phyloP scores from a whole-genome alignment of 257 asterid species.

The Scutellaria minor region DNA sequence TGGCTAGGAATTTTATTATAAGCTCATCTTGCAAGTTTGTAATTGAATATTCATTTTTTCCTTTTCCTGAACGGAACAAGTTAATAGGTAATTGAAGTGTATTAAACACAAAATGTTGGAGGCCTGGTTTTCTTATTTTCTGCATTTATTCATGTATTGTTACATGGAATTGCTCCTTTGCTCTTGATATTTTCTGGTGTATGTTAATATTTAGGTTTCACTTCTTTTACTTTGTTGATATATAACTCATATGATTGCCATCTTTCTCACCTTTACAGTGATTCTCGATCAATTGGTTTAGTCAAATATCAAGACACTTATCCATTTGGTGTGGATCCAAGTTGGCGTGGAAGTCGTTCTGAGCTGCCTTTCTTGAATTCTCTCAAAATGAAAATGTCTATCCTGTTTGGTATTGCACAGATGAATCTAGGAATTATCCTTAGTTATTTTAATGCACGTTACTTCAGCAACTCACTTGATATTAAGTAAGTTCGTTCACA shows the following conservation, averaged over 20 bases:
- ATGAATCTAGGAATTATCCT: conserved; percentile 88
- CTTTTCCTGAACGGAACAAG: neutral
- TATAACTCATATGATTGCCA: conserved; percentile 30
- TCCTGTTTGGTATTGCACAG: conserved; percentile 86
- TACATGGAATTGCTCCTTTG: neutral
- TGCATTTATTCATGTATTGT: conserved; percentile 21
- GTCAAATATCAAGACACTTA: conserved; percentile 69
- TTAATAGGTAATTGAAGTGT: neutral
- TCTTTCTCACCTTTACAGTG: conserved; percentile 54
- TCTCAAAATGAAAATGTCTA: conserved; percentile 92
- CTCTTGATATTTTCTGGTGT: conserved; percentile 9
- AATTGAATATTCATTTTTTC: conserved; percentile 15
- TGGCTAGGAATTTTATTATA: neutral
- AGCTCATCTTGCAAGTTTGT: neutral
- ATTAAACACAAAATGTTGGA: conserved; percentile 6
- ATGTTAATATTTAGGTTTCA: conserved; percentile 17
- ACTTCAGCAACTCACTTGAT: conserved; percentile 68
- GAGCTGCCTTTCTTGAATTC: conserved; percentile 96
- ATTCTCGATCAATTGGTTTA: conserved; percentile 69
- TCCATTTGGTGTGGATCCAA: conserved; percentile 97
- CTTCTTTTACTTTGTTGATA: conserved; percentile 24
- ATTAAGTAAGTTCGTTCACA: conserved; percentile 58
- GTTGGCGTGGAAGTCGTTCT: conserved; percentile 96
- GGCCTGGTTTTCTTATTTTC: neutral
- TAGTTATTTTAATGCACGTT: conserved; percentile 85